phyloP scores from a whole-genome alignment of 1,284 basidiomycete genomes.

The Leccinum pallidistipes region DNA sequence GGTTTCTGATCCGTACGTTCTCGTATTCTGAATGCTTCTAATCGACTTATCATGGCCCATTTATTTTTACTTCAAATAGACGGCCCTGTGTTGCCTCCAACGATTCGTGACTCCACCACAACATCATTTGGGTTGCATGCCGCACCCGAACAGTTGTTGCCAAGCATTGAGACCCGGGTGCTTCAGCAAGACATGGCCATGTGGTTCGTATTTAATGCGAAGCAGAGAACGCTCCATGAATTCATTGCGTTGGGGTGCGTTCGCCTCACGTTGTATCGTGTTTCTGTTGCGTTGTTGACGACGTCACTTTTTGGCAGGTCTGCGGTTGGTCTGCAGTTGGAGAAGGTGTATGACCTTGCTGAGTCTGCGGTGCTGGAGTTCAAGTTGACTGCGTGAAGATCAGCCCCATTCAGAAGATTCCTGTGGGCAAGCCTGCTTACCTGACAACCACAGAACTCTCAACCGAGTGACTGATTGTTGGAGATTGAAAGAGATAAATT shows the following conservation, averaged over 20 bases:
- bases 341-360: conserved; percentile 29
- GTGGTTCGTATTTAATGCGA: conserved; percentile 29
- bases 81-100: conserved; percentile 17
- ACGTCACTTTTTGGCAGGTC: conserved; percentile 9
- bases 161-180: conserved; percentile 31
- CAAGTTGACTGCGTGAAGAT: conserved; percentile 3
- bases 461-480: too few relatives aligned
- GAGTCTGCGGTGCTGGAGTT: conserved; percentile 29
- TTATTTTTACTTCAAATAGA: conserved; percentile 13
- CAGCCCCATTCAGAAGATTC: background rate
- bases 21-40: background rate
- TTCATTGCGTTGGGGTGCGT: conserved; percentile 21
- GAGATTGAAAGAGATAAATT: background rate
- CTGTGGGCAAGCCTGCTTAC: too few relatives aligned
- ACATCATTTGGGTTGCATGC: conserved; percentile 14
- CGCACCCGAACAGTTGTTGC: conserved; percentile 30
- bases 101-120: conserved; percentile 4
- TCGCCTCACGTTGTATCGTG: background rate
- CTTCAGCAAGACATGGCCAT: conserved; percentile 34
- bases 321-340: conserved; percentile 22
- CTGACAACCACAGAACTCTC: too few relatives aligned
- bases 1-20: conserved; percentile 29
- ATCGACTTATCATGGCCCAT: background rate
- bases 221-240: conserved; percentile 26
- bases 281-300: background rate